Evolutionary conservation across 305 asterid genomes (phyloP).

Genomic region (Fraxinus greggii): DNA sequence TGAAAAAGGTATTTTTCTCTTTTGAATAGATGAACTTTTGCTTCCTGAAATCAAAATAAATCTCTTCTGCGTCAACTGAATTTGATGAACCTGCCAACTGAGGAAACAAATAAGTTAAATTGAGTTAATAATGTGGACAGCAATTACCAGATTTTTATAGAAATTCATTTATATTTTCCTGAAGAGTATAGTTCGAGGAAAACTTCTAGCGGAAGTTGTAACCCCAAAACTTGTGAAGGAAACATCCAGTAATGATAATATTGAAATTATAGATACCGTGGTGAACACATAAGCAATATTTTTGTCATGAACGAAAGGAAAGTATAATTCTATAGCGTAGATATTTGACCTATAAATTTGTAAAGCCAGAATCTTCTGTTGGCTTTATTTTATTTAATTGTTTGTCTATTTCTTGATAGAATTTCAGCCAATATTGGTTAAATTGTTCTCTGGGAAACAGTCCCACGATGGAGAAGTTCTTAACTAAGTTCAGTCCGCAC

Average conservation of each 20-base stretch:
- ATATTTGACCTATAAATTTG: neutral
- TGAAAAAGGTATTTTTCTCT: conserved; percentile 67
- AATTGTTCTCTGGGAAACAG: neutral
- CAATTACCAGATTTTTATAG: neutral
- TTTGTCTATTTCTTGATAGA: neutral
- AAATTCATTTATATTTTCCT: neutral
- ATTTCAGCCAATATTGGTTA: neutral
- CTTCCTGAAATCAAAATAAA: conserved; percentile 93
- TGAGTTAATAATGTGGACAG: conserved; percentile 15
- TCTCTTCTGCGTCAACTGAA: conserved; percentile 59
- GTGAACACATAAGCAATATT: conserved; percentile 2
- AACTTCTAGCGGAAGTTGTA: neutral
- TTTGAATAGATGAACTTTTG: conserved; percentile 74
- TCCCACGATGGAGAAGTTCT: neutral
- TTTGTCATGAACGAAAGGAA: neutral
- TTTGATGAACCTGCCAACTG: conserved; percentile 71
- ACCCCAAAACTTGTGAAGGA: conserved; percentile 14
- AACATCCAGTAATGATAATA: neutral
- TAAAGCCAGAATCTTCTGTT: neutral
- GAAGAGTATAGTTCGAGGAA: conserved; percentile 10
- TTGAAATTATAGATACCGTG: conserved; percentile 8
- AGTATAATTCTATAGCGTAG: conserved; percentile 2
- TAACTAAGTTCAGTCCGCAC: neutral
- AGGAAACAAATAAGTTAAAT: conserved; percentile 25
- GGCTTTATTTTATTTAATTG: neutral